These are phyloP conservation scores for Chytriomyces sp. DNA, from an alignment of 192 early-diverging fungal genomes.

Conservation along the genomic window DNA sequence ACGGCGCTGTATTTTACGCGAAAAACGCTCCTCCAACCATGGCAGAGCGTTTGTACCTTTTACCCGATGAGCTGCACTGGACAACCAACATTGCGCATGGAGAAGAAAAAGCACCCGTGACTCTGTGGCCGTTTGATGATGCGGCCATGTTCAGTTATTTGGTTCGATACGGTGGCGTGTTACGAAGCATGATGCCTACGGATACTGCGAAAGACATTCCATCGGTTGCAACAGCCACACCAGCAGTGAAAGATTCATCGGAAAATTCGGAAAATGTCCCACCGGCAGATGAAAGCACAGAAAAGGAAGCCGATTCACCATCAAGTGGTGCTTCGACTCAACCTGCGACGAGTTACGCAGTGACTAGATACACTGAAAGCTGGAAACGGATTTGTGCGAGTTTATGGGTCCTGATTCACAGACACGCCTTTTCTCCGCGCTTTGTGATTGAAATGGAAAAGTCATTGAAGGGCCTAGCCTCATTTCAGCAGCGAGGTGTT, in stretches of 20 bases:
- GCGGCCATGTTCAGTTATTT: slow-evolving; percentile 25
- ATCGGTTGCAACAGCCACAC: background rate
- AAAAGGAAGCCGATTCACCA: background rate
- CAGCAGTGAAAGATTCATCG: background rate
- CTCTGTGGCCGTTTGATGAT: slow-evolving; percentile 32
- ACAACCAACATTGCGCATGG: background rate
- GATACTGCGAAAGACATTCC: slow-evolving; percentile 18
- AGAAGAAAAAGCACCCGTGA: background rate
- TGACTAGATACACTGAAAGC: slow-evolving; percentile 2
- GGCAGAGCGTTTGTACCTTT: slow-evolving; percentile 2
- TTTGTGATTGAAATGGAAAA: slow-evolving; percentile 7
- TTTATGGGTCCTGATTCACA: slow-evolving; percentile 23
- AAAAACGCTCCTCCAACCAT: slow-evolving; percentile 4
- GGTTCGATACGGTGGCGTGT: slow-evolving; percentile 14
- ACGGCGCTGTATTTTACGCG: slow-evolving; percentile 26
- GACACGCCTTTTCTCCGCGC: slow-evolving; percentile 17
- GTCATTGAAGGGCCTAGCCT: slow-evolving; percentile 1
- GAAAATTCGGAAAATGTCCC: background rate
- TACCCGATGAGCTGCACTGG: slow-evolving; percentile 34
- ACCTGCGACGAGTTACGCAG: slow-evolving; percentile 3
- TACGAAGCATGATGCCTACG: background rate
- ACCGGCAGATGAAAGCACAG: background rate
- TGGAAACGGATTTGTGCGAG: slow-evolving; percentile 25
- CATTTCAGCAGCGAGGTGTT: slow-evolving; percentile 1
- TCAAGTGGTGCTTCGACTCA: background rate